Percentiles rank a stretch among this genome's conserved stretches.
phyloP scores from a whole-genome alignment of 345 rosid species.

The Noccaea caerulescens region DNA sequence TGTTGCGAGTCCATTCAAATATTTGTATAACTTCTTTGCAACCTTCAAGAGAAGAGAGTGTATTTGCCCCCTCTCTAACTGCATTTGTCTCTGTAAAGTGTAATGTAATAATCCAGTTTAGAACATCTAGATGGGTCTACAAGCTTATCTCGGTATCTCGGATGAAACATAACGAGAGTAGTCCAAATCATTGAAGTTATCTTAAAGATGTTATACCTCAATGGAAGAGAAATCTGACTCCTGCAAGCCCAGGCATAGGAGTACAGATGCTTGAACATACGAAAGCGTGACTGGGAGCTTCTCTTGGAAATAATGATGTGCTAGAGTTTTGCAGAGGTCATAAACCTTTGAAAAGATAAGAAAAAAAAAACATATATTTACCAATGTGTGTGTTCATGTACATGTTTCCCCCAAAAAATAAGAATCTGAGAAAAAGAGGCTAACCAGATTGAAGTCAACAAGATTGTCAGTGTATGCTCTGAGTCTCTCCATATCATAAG shows the following conservation, averaged over 20 bases:
- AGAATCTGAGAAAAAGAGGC: conserved; percentile 22
- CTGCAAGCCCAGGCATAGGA: conserved; percentile 89
- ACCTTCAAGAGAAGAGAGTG: conserved; percentile 68
- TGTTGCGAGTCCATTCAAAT: conserved; percentile 62
- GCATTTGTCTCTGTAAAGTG: conserved; percentile 79
- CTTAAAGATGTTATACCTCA: conserved; percentile 57
- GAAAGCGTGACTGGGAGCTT: conserved; percentile 79
- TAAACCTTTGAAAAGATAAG: conserved; percentile 58
- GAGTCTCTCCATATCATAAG: conserved; percentile 73
- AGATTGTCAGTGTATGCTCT: conserved; percentile 79
- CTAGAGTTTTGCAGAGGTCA: conserved; percentile 69
- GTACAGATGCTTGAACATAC: conserved; percentile 79
- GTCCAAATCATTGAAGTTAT: neutral
- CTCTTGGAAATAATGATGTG: conserved; percentile 75
- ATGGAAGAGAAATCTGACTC: conserved; percentile 59
- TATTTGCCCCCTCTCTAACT: conserved; percentile 74
- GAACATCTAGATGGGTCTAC: conserved; percentile 22
- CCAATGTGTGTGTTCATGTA: conserved; percentile 13
- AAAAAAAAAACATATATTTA: neutral
- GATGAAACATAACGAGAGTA: conserved; percentile 9
- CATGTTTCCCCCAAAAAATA: neutral
- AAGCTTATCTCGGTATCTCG: neutral
- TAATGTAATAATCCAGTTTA: conserved; percentile 18
- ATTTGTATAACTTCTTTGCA: conserved; percentile 75
- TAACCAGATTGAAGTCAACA: conserved; percentile 72